Percentiles rank a stretch among this genome's conserved stretches.
Conservation (phyloP, 805 yeast species). For the Tanozyma kutaoensis region DNA sequence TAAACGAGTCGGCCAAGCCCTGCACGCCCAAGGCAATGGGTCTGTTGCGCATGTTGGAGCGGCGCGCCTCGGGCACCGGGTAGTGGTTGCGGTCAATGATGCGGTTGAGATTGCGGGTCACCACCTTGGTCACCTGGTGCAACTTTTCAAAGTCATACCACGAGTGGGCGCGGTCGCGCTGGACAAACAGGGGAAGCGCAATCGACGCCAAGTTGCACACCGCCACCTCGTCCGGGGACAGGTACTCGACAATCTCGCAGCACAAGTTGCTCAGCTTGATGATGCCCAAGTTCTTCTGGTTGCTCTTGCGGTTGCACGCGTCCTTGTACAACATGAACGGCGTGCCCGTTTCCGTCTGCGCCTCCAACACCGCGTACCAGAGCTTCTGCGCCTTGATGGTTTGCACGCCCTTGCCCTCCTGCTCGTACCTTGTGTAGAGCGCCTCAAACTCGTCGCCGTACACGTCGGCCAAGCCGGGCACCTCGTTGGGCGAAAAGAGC, state of each 20-base stretch:
- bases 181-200: conserved; percentile 44
- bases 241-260: conserved; percentile 51
- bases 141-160: conserved; percentile 45
- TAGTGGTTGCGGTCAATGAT: conserved; percentile 44
- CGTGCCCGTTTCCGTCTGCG: conserved; percentile 54
- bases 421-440: conserved; percentile 38
- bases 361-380: conserved; percentile 48
- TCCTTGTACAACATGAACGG: conserved; percentile 55
- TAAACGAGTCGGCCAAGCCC: conserved; percentile 48
- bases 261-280: conserved; percentile 51
- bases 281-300: conserved; percentile 47
- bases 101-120: conserved; percentile 41
- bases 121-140: conserved; percentile 41
- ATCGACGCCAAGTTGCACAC: conserved; percentile 51
- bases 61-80: conserved; percentile 42
- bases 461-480: conserved; percentile 40
- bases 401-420: conserved; percentile 30
- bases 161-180: conserved; percentile 22
- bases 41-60: conserved; percentile 43
- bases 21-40: conserved; percentile 55
- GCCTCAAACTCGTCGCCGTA: conserved; percentile 44
- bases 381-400: conserved; percentile 46
- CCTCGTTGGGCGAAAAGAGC: conserved; percentile 45
- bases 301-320: conserved; percentile 45
- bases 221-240: conserved; percentile 44